phyloP scores from a whole-genome alignment of 352 stramenopile species.

The Pythium plurisporium region DNA sequence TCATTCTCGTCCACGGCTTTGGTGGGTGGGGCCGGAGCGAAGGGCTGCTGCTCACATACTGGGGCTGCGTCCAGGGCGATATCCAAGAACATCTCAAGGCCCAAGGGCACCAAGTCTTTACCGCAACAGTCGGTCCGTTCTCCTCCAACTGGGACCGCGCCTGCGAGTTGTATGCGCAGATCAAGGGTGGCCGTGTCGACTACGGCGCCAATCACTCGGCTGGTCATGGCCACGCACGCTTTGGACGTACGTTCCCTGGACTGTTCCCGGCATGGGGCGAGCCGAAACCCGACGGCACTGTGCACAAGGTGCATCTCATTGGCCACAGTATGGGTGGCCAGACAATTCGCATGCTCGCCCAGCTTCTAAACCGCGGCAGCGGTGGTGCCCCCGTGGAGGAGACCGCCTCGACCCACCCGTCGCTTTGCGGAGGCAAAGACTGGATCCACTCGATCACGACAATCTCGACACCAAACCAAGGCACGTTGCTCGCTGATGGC shows the following conservation, averaged over 20 bases:
- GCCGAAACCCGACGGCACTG: slow-evolving; percentile 31
- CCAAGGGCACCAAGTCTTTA: slow-evolving; percentile 30
- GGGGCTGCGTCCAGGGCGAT: slow-evolving; percentile 22
- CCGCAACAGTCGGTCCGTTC: slow-evolving; percentile 25
- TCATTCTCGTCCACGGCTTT: slow-evolving; percentile 30
- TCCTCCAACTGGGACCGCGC: slow-evolving; percentile 38
- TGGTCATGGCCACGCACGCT: slow-evolving; percentile 22
- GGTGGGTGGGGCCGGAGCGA: slow-evolving; percentile 20
- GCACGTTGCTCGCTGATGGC: slow-evolving; percentile 6
- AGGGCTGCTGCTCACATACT: slow-evolving; percentile 22
- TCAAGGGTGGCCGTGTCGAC: slow-evolving; percentile 32
- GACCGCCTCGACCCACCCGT: slow-evolving; percentile 15
- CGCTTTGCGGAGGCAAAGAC: slow-evolving; percentile 10
- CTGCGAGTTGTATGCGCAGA: slow-evolving; percentile 37
- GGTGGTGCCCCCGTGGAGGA: slow-evolving; percentile 34
- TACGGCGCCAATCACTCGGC: slow-evolving; percentile 26
- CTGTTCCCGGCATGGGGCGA: slow-evolving; percentile 57
- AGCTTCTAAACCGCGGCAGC: slow-evolving; percentile 47
- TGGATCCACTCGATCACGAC: slow-evolving; percentile 16
- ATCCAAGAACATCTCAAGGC: slow-evolving; percentile 24
- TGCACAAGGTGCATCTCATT: slow-evolving; percentile 66
- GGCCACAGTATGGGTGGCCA: slow-evolving; percentile 82
- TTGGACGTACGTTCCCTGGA: slow-evolving; percentile 44
- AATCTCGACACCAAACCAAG: slow-evolving; percentile 12
- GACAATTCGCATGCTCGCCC: slow-evolving; percentile 67